A percentile compares a stretch with the other conserved stretches of the same genome.
Conservation (phyloP, 2,329 filamentous ascomycete species). For the Periconia sp. region DNA sequence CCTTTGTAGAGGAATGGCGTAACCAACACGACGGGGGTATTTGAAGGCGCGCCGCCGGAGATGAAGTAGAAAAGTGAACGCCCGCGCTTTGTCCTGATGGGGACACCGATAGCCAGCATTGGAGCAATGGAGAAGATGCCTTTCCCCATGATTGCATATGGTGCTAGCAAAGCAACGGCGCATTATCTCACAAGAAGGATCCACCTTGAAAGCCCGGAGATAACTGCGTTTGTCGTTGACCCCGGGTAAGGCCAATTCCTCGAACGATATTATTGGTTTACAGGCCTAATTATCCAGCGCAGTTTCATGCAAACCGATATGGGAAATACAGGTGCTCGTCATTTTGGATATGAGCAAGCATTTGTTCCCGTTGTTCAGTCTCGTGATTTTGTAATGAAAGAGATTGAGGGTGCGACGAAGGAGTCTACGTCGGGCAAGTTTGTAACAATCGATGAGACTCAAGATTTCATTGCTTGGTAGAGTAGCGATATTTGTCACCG, state of each 20-base stretch:
- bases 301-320: too few species aligned
- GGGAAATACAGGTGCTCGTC: too few species aligned
- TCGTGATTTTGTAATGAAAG: too few species aligned
- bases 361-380: too few species aligned
- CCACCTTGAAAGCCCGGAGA: not conserved
- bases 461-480: too few species aligned
- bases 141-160: conserved; percentile 3
- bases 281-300: too few species aligned
- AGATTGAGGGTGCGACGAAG: too few species aligned
- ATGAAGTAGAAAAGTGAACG: conserved; percentile 24
- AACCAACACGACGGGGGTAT: conserved; percentile 17
- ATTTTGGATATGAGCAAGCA: too few species aligned
- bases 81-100: not conserved
- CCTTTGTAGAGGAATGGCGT: conserved; percentile 34
- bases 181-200: conserved; percentile 2
- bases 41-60: conserved; percentile 10
- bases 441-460: too few species aligned
- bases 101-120: conserved; percentile 2
- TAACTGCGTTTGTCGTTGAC: conserved; percentile 1
- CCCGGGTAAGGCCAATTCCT: not conserved
- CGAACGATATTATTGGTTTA: too few species aligned
- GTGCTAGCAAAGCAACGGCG: conserved; percentile 1
- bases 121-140: not conserved
- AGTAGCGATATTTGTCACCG: too few species aligned
- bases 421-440: too few species aligned